A percentile compares a stretch with the other conserved stretches of the same genome.
These are phyloP conservation scores for Fragosphaeria purpurea DNA, from an alignment of 2,329 filamentous ascomycete species.

Conservation along the genomic window DNA sequence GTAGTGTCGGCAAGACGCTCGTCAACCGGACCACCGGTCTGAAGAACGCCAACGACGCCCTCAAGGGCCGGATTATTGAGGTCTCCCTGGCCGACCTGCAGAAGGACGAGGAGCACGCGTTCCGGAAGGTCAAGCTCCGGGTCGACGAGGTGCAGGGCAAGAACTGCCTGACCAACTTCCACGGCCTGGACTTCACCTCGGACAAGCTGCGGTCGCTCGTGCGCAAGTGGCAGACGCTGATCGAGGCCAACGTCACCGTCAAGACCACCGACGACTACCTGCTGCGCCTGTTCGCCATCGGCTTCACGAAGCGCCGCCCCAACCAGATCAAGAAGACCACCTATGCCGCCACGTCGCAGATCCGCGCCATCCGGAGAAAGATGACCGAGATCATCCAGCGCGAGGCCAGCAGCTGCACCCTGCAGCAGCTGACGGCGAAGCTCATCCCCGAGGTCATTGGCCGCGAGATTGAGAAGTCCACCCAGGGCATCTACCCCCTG, in stretches of 20 bases:
- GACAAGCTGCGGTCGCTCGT: constrained; percentile 99
- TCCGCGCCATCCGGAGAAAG: constrained; percentile 97
- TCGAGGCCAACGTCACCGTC: constrained; percentile 99
- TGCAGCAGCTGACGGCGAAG: constrained; percentile 95
- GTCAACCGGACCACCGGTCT: constrained; percentile 99
- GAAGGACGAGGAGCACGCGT: constrained; percentile 99
- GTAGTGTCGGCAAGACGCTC: constrained; percentile 97
- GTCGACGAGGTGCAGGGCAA: constrained; percentile 99
- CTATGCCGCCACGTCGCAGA: constrained; percentile 94
- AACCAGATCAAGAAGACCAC: constrained; percentile 99
- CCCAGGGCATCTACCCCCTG: constrained; percentile 98
- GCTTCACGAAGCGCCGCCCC: constrained; percentile 96
- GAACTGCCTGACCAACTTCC: constrained; percentile 99
- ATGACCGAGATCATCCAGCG: constrained; percentile 99
- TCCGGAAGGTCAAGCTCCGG: constrained; percentile 98
- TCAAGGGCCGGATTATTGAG: constrained; percentile 98
- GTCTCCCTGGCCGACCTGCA: constrained; percentile 97
- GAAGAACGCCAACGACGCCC: constrained; percentile 98
- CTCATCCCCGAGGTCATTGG: constrained; percentile 99
- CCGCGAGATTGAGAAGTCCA: constrained; percentile 98
- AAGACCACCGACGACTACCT: constrained; percentile 99
- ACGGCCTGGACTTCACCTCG: constrained; percentile 99
- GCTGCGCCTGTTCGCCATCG: constrained; percentile 96
- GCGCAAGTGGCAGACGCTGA: constrained; percentile 98
- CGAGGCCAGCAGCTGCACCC: constrained; percentile 88